phyloP scores from a whole-genome alignment of 2,329 filamentous ascomycete genomes.

The Alternaria ventricosa region DNA sequence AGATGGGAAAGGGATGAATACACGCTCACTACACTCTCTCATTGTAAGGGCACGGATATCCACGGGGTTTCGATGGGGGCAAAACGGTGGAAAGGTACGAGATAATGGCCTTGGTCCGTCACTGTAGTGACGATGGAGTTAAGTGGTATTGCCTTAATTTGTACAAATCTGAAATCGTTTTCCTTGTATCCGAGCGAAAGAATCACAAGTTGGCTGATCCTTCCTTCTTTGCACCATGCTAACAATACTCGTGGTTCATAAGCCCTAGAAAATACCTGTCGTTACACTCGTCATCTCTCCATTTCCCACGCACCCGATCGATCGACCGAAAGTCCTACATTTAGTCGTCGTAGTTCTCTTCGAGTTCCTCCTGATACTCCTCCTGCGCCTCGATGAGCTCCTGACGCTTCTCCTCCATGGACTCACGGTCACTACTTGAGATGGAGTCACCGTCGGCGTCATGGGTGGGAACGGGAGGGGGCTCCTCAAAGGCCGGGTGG shows the following conservation, averaged over 20 bases:
- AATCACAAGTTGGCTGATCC: conserved; percentile 11
- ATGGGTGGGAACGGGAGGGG: conserved; percentile 49
- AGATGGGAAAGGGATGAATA: neutral
- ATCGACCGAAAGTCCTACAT: neutral
- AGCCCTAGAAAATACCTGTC: neutral
- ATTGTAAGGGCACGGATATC: neutral
- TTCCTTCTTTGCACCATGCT: conserved; percentile 16
- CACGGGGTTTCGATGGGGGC: neutral
- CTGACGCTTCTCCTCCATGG: conserved; percentile 60
- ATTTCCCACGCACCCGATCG: neutral
- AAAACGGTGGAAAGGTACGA: neutral
- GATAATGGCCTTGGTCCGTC: neutral
- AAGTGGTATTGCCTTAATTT: neutral
- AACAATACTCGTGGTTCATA: conserved; percentile 2
- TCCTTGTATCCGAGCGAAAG: conserved; percentile 5
- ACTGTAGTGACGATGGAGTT: neutral
- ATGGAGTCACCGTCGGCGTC: conserved; percentile 51
- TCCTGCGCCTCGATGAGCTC: conserved; percentile 61
- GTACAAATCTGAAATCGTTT: neutral
- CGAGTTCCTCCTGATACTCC: conserved; percentile 58
- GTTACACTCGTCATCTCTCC: neutral
- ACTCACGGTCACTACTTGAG: conserved; percentile 47
- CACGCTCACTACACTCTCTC: neutral
- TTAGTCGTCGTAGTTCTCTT: conserved; percentile 40
- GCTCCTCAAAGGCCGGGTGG: conserved; percentile 26